These are phyloP conservation scores for Leishmania mexicana DNA, from an alignment of 208 protist species.

Conservation along the genomic window DNA sequence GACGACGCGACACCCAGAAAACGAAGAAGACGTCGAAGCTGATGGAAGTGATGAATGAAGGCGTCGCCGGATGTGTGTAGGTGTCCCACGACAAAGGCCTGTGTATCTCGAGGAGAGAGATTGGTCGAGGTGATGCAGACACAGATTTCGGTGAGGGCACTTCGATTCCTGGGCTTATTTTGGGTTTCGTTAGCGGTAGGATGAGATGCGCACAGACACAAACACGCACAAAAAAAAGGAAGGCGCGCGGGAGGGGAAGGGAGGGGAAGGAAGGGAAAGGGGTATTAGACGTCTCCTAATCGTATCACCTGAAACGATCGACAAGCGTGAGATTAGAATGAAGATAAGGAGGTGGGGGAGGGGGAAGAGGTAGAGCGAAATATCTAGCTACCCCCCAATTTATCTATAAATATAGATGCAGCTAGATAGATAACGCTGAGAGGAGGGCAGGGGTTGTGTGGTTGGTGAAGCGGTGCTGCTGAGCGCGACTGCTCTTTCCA, in stretches of 20 bases:
- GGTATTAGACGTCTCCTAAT: background rate
- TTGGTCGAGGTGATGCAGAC: background rate
- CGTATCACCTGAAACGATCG: background rate
- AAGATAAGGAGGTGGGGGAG: background rate
- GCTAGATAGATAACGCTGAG: background rate
- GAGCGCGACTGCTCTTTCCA: background rate
- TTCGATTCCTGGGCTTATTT: background rate
- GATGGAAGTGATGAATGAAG: background rate
- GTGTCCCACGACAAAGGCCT: background rate
- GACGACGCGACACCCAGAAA: background rate
- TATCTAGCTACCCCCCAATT: background rate
- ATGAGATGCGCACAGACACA: background rate
- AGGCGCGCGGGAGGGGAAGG: background rate
- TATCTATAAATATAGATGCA: too few relatives aligned
- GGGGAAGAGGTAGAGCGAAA: background rate
- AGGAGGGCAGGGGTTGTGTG: background rate
- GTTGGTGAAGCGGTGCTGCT: background rate
- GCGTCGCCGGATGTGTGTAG: background rate
- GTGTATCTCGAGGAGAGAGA: background rate
- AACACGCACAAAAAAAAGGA: background rate
- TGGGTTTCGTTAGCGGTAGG: background rate
- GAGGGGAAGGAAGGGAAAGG: background rate
- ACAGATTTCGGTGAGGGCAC: background rate
- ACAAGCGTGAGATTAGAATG: background rate
- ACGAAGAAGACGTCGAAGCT: background rate